Conservation (phyloP, 345 rosid species). For the Passiflora organensis region DNA sequence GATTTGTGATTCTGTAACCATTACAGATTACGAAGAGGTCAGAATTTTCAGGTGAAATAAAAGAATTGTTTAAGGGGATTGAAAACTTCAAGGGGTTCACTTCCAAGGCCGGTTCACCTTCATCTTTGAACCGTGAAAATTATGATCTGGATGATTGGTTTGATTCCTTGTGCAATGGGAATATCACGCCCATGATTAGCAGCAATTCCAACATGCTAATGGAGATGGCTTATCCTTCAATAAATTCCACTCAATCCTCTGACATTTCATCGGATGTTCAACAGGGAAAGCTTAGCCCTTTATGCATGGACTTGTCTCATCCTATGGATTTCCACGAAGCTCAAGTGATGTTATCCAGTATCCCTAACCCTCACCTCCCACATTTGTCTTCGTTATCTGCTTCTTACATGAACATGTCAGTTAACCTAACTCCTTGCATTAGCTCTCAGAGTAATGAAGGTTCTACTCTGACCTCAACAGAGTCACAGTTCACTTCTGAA, state of each 20-base stretch:
- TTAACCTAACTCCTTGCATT: constrained; percentile 25
- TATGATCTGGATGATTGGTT: constrained; percentile 49
- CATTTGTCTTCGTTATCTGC: too few relatives aligned
- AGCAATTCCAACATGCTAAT: constrained; percentile 36
- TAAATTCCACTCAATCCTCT: constrained; percentile 21
- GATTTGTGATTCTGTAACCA: constrained; percentile 5
- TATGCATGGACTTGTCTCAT: constrained; percentile 11
- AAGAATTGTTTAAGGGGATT: constrained; percentile 36
- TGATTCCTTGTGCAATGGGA: constrained; percentile 45
- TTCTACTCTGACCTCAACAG: constrained; percentile 40
- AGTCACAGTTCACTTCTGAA: constrained; percentile 23
- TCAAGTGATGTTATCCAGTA: too few relatives aligned
- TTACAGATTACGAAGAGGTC: constrained; percentile 58
- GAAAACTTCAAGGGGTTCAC: too few relatives aligned
- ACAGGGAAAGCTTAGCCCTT: constrained; percentile 14
- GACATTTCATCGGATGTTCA: constrained; percentile 12
- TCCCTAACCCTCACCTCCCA: too few relatives aligned
- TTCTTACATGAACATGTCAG: constrained; percentile 18
- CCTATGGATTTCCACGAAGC: too few relatives aligned
- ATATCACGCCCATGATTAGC: constrained; percentile 33
- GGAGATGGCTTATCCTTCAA: constrained; percentile 31
- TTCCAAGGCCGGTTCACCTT: constrained; percentile 17
- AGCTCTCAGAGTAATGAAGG: constrained; percentile 37
- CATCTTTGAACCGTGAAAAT: constrained; percentile 35
- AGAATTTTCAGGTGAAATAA: constrained; percentile 52